A percentile compares a stretch with the other conserved stretches of the same genome.
Conservation (phyloP, 202 grass and related monocot species). For the Bolboschoenoplectus hybrid region DNA sequence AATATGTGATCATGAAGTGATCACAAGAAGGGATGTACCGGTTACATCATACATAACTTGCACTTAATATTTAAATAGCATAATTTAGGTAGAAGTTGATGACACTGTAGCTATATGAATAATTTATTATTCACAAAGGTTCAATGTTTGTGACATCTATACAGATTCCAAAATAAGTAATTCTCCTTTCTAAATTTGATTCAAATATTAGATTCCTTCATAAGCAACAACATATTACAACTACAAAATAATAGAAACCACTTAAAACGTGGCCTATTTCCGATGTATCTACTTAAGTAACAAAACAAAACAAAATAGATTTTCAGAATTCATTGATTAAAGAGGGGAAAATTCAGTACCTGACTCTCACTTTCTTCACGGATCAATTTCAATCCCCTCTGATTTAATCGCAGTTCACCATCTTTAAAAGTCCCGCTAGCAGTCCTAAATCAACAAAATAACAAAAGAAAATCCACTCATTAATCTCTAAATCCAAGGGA, state of each 20-base stretch:
- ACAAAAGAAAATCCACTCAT: neutral
- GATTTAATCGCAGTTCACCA: slow-evolving; percentile 87
- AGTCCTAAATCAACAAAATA: slow-evolving; percentile 52
- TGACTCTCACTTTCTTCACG: slow-evolving; percentile 63
- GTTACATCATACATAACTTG: neutral
- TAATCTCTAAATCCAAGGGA: neutral
- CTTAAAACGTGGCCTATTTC: neutral
- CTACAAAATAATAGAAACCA: neutral
- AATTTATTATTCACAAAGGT: neutral
- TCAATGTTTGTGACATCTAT: slow-evolving; percentile 9
- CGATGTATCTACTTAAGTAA: neutral
- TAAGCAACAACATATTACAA: neutral
- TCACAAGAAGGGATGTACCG: neutral
- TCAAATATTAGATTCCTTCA: neutral
- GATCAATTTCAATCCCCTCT: slow-evolving; percentile 73
- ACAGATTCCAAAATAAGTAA: neutral
- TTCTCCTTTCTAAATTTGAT: neutral
- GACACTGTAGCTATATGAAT: neutral
- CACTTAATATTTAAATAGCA: neutral
- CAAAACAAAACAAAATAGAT: slow-evolving; percentile 5
- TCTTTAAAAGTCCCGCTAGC: slow-evolving; percentile 96
- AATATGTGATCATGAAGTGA: neutral
- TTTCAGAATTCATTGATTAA: neutral
- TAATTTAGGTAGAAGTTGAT: neutral
- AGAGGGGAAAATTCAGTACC: slow-evolving; percentile 19